Percentiles rank a stretch among this genome's conserved stretches.
Evolutionary conservation across 805 yeast species (phyloP).

Genomic region (Pichia paraexigua): DNA sequence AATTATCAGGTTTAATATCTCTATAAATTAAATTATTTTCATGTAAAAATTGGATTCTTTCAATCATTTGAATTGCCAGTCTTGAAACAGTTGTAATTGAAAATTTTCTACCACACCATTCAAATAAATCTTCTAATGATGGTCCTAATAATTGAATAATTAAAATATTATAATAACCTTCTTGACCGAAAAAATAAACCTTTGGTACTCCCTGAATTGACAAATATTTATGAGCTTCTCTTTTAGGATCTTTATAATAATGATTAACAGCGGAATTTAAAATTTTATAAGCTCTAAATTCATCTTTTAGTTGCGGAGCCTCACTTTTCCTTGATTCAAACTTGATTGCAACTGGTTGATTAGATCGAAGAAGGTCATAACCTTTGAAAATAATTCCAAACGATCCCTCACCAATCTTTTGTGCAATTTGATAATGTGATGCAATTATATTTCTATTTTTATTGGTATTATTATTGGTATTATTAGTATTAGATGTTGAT

Average conservation of each 20-base stretch:
- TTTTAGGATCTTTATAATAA: conserved; percentile 21
- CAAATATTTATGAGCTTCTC: conserved; percentile 16
- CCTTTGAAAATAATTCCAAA: conserved; percentile 84
- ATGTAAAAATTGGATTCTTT: conserved; percentile 63
- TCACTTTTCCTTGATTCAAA: conserved; percentile 72
- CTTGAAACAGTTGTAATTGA: conserved; percentile 65
- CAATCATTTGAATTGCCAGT: conserved; percentile 72
- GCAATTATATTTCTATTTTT: conserved; percentile 33
- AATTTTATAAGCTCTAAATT: conserved; percentile 69
- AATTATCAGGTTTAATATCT: conserved; percentile 81
- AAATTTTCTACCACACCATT: conserved; percentile 79
- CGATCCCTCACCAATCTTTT: conserved; percentile 82
- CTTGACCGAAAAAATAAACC: conserved; percentile 80
- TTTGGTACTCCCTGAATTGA: conserved; percentile 61
- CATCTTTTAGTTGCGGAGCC: conserved; percentile 79
- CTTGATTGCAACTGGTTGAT: conserved; percentile 62
- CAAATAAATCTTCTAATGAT: conserved; percentile 74
- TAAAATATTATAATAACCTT: conserved; percentile 70
- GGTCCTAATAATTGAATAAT: conserved; percentile 80
- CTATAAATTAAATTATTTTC: conserved; percentile 70
- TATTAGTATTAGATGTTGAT: not conserved
- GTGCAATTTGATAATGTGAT: conserved; percentile 69
- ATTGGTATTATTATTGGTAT: not conserved
- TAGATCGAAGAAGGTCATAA: conserved; percentile 56
- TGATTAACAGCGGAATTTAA: conserved; percentile 45